Conservation (phyloP, 1,284 basidiomycete genomes). For the Erythrobasidium hasegawianum region DNA sequence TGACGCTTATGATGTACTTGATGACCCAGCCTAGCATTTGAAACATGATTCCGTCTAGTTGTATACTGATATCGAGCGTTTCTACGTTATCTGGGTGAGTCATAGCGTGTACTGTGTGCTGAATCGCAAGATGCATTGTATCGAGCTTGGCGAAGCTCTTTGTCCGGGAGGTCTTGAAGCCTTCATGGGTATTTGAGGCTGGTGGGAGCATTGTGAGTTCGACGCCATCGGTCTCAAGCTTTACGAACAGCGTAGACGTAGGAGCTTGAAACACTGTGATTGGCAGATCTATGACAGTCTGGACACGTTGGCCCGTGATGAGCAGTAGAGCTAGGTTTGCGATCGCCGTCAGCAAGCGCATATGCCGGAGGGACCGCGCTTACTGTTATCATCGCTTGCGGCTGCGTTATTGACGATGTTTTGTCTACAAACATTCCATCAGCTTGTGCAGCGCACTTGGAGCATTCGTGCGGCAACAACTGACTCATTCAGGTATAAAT, state of each 20-base stretch:
- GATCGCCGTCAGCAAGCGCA: conserved; percentile 4
- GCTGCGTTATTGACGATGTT: conserved; percentile 88
- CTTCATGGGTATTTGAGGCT: conserved; percentile 77
- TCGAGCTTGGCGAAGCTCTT: conserved; percentile 60
- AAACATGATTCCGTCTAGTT: conserved; percentile 58
- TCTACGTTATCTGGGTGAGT: conserved; percentile 69
- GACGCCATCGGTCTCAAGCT: conserved; percentile 60
- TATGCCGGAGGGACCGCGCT: conserved; percentile 38
- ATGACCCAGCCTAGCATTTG: conserved; percentile 79
- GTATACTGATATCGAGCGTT: conserved; percentile 64
- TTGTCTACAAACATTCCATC: conserved; percentile 51
- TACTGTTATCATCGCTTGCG: conserved; percentile 73
- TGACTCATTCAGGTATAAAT: conserved; percentile 77
- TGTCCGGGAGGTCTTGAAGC: conserved; percentile 58
- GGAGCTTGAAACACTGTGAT: conserved; percentile 70
- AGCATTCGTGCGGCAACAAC: neutral
- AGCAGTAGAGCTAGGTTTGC: conserved; percentile 63
- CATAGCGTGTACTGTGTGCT: conserved; percentile 69
- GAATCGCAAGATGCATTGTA: conserved; percentile 60
- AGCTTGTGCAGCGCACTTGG: neutral
- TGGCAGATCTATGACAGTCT: conserved; percentile 59
- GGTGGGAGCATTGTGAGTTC: conserved; percentile 65
- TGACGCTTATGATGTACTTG: conserved; percentile 73
- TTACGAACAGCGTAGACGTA: conserved; percentile 64
- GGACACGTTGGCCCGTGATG: conserved; percentile 60